Conservation (phyloP, 2,329 filamentous ascomycete genomes). For the Ceratocystis diversiconidia region DNA sequence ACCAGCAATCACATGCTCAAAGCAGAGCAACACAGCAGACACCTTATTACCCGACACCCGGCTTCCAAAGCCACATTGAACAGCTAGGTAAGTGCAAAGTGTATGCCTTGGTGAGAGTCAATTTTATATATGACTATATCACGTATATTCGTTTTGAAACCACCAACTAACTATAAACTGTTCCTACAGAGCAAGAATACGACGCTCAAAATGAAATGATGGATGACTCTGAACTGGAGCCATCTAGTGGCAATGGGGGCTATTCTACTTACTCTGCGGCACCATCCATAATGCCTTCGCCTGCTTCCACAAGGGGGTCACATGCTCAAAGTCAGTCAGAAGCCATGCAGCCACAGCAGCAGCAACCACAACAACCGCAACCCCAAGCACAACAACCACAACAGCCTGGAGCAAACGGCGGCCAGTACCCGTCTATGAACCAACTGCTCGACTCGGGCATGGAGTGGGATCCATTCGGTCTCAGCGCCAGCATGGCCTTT, state of each 20-base stretch:
- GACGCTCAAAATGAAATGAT: slow-evolving; percentile 80
- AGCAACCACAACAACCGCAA: slow-evolving; percentile 24
- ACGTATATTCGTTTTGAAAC: slow-evolving; percentile 33
- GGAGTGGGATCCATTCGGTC: slow-evolving; percentile 84
- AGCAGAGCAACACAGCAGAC: slow-evolving; percentile 23
- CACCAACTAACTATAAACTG: slow-evolving; percentile 46
- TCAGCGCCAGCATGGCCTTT: slow-evolving; percentile 91
- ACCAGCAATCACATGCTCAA: slow-evolving; percentile 15
- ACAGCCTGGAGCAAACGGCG: slow-evolving; percentile 20
- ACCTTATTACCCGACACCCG: slow-evolving; percentile 63
- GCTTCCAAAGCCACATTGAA: slow-evolving; percentile 85
- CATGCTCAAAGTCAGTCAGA: slow-evolving; percentile 20
- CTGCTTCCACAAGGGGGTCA: slow-evolving; percentile 30
- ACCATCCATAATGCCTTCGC: slow-evolving; percentile 30
- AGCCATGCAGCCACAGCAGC: slow-evolving; percentile 25
- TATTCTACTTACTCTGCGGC: slow-evolving; percentile 36
- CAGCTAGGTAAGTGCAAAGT: slow-evolving; percentile 81
- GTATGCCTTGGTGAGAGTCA: no score
- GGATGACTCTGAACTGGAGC: slow-evolving; percentile 61
- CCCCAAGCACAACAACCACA: slow-evolving; percentile 19
- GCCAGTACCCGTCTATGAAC: slow-evolving; percentile 48
- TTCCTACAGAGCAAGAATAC: slow-evolving; percentile 85
- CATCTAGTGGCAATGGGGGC: slow-evolving; percentile 41
- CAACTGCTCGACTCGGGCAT: slow-evolving; percentile 62
- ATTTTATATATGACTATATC: not conserved